Evolutionary conservation across 176 grass and related monocot species (phyloP), one percentile per base, ranked within the genome.

Genomic region (Canna indica): DNA sequence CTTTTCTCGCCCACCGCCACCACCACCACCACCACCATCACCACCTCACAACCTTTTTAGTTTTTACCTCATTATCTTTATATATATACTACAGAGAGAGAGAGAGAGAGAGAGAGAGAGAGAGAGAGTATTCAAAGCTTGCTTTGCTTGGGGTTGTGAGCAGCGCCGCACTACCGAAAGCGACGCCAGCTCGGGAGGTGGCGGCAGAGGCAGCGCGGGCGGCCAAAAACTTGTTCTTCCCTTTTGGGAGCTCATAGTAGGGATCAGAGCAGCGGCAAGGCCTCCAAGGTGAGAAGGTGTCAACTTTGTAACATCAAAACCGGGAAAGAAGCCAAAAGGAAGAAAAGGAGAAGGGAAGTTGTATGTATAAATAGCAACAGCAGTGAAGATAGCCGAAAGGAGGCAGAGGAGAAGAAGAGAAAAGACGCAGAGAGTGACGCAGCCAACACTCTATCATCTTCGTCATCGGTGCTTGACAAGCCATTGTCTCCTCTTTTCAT

Each of bases 121-220:
- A 45, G 71, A 30, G 71, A 60, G 52, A 16, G 46, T 15, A 22
- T n/a, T n/a, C n/a, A n/a, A 11, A 8, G 72, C 12, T 32, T 34
- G 5, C 50, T 54, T 54, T 54, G 50, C n/a, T 54, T 54, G 50
- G 15, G 50, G 50, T 5, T 73, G 52, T 64, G 52, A 35, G 47
- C 20, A 64, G 81, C 86, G 79, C 76, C 77, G 84, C 87, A 75
- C 87, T 50, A 83, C 47, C 44, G 82, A 95, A 90, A 87, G 82
- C 82, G 75, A 83, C 72, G 45, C 7, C 67, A 74, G 77, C 66
- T 70, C n/a, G n/a, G 50, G 50, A 54, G 50, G 50, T 54, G 50
- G 50, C 50, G 20, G 50, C 50, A 54, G 50, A 54, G 50, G 20
- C 50, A 6, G 50, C 50, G 17, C 44, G 41, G 41, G 41, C 41